Conservation (phyloP, 2,329 filamentous ascomycete genomes). For the Cercospora sp. region DNA sequence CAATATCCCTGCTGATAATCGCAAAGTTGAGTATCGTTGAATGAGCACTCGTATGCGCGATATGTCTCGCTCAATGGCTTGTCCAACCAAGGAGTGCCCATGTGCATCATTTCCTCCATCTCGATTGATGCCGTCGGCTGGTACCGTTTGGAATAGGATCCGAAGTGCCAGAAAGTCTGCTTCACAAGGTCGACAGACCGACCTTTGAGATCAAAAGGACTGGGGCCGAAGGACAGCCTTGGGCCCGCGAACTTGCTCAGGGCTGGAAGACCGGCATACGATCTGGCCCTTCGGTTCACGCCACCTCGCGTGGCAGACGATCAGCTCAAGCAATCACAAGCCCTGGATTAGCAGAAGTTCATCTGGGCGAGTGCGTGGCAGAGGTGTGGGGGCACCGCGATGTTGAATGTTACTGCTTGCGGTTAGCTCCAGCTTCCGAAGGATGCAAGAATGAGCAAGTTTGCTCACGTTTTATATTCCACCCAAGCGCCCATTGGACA, state of each 20-base stretch:
- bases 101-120: slow-evolving; percentile 22
- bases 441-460: slow-evolving; percentile 16
- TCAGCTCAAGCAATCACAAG: slow-evolving; percentile 6
- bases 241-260: background rate
- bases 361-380: background rate
- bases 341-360: background rate
- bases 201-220: background rate
- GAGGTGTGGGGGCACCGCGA: background rate
- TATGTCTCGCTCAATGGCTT: slow-evolving; percentile 43
- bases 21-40: slow-evolving; percentile 47
- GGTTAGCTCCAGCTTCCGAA: slow-evolving; percentile 8
- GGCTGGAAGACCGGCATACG: background rate
- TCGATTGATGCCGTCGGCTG: background rate
- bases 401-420: slow-evolving; percentile 1
- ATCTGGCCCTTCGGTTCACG: background rate
- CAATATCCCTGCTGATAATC: slow-evolving; percentile 48
- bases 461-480: slow-evolving; percentile 2
- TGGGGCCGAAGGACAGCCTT: background rate
- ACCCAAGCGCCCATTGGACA: background rate
- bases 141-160: background rate
- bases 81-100: slow-evolving; percentile 41
- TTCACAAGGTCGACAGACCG: background rate
- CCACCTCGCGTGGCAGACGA: background rate
- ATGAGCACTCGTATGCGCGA: slow-evolving; percentile 33
- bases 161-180: background rate